phyloP scores from a whole-genome alignment of 2,329 filamentous ascomycete genomes.

The Stylonectria norvegica region DNA sequence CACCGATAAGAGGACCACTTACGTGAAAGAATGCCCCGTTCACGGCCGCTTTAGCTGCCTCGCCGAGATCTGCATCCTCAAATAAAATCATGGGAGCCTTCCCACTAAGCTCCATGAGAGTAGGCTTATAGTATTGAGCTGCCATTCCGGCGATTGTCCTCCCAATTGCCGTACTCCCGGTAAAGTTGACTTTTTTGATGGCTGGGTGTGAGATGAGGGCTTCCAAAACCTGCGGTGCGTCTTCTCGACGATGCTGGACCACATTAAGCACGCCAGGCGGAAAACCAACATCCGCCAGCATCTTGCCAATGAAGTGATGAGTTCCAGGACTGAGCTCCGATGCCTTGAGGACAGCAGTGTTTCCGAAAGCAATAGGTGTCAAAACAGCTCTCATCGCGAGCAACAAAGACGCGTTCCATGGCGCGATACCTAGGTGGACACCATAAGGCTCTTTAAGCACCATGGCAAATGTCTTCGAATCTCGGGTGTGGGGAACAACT shows the following conservation, averaged over 20 bases:
- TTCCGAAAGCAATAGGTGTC: constrained; percentile 8
- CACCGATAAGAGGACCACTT: constrained; percentile 82
- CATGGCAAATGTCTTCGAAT: too few species aligned
- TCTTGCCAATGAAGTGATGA: constrained; percentile 31
- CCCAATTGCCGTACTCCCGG: constrained; percentile 32
- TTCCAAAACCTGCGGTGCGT: constrained; percentile 34
- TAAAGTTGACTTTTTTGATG: constrained; percentile 12
- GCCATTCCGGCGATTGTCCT: constrained; percentile 36
- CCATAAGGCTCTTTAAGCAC: too few species aligned
- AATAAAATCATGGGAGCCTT: constrained; percentile 43
- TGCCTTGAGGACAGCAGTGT: constrained; percentile 25
- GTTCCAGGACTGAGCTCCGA: constrained; percentile 32
- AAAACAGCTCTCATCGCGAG: constrained; percentile 6
- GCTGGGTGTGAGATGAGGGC: constrained; percentile 33
- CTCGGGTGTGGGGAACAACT: too few species aligned
- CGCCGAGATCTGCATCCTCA: constrained; percentile 42
- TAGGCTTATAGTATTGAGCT: constrained; percentile 41
- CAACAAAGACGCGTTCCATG: too few species aligned
- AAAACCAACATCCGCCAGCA: constrained; percentile 40
- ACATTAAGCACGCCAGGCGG: constrained; percentile 41
- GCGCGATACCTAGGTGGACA: too few species aligned
- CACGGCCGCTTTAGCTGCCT: constrained; percentile 32
- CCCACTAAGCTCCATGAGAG: constrained; percentile 47
- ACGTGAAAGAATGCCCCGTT: constrained; percentile 47
- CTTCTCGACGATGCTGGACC: constrained; percentile 30